These are phyloP conservation scores for Triadica sebifera DNA, from an alignment of 345 rosid genomes.

Conservation along the genomic window DNA sequence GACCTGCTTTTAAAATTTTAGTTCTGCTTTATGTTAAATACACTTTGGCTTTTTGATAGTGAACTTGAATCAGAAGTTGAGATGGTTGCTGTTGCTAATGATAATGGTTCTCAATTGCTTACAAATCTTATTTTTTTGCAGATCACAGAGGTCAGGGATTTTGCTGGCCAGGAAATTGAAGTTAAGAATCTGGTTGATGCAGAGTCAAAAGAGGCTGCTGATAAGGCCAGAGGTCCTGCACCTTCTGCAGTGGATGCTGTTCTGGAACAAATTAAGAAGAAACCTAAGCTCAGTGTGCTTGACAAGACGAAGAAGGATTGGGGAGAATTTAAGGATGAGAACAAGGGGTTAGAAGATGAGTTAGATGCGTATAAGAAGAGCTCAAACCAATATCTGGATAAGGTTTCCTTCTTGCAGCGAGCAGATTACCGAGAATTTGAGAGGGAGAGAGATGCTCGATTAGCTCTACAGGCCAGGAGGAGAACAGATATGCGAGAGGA, in stretches of 20 bases:
- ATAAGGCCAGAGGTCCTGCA: slow-evolving; percentile 46
- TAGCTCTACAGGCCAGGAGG: slow-evolving; percentile 70
- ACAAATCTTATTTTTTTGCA: slow-evolving; percentile 21
- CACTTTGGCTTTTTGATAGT: neutral
- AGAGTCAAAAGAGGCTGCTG: slow-evolving; percentile 83
- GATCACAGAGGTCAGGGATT: slow-evolving; percentile 80
- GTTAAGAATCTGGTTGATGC: slow-evolving; percentile 62
- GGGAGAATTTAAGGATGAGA: slow-evolving; percentile 96
- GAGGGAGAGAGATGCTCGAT: slow-evolving; percentile 93
- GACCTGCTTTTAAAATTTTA: neutral
- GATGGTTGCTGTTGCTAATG: neutral
- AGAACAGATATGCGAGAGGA: slow-evolving; percentile 57
- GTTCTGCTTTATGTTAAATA: neutral
- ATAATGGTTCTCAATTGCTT: neutral
- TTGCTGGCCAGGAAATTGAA: slow-evolving; percentile 83
- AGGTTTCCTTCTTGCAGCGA: slow-evolving; percentile 76
- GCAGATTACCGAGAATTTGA: slow-evolving; percentile 83
- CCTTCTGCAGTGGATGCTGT: slow-evolving; percentile 83
- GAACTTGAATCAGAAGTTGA: neutral
- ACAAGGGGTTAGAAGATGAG: slow-evolving; percentile 76
- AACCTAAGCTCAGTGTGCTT: slow-evolving; percentile 83
- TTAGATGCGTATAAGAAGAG: slow-evolving; percentile 92
- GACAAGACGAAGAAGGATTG: slow-evolving; percentile 93
- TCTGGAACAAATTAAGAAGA: slow-evolving; percentile 88
- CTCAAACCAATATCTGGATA: slow-evolving; percentile 83